A percentile compares a stretch with the other conserved stretches of the same genome.
Conservation (phyloP, 78 protist species). For the Cavenderia fasciculata region DNA sequence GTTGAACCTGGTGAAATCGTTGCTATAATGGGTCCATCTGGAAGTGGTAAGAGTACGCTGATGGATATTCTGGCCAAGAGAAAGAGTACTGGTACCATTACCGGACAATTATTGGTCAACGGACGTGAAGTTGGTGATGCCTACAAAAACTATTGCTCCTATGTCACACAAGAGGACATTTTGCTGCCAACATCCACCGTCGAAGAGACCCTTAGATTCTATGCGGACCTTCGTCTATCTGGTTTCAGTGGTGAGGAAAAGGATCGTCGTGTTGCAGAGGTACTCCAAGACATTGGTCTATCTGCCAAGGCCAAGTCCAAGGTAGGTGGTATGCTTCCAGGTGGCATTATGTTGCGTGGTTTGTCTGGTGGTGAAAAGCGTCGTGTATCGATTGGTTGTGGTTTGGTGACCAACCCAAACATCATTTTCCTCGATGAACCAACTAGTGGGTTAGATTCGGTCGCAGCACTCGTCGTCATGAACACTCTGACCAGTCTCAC, state of each 20-base stretch:
- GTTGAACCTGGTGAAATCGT: constrained; percentile 64
- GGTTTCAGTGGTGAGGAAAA: constrained; percentile 9
- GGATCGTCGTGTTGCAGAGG: constrained; percentile 2
- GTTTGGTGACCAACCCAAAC: constrained; percentile 76
- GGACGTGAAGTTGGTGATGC: constrained; percentile 46
- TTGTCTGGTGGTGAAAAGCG: constrained; percentile 83
- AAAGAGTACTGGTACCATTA: constrained; percentile 31
- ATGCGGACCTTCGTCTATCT: constrained; percentile 56
- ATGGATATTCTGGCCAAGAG: constrained; percentile 75
- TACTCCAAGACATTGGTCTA: constrained; percentile 54
- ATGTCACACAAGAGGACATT: constrained; percentile 63
- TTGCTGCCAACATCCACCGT: constrained; percentile 45
- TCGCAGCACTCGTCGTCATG: constrained; percentile 29
- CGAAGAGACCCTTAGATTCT: constrained; percentile 43
- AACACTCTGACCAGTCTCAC: constrained; percentile 24
- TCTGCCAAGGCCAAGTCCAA: constrained; percentile 10
- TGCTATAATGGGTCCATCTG: constrained; percentile 75
- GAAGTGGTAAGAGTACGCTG: constrained; percentile 70
- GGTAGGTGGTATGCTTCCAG: constrained; percentile 70
- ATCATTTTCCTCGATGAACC: constrained; percentile 78
- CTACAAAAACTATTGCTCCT: constrained; percentile 51
- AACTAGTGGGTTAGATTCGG: constrained; percentile 8
- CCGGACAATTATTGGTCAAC: constrained; percentile 69
- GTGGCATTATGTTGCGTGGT: constrained; percentile 50
- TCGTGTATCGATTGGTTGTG: constrained; percentile 81